Evolutionary conservation across 2,329 filamentous ascomycete genomes (phyloP), one percentile per base, ranked within the genome.

Genomic region (Beauveria sp.): DNA sequence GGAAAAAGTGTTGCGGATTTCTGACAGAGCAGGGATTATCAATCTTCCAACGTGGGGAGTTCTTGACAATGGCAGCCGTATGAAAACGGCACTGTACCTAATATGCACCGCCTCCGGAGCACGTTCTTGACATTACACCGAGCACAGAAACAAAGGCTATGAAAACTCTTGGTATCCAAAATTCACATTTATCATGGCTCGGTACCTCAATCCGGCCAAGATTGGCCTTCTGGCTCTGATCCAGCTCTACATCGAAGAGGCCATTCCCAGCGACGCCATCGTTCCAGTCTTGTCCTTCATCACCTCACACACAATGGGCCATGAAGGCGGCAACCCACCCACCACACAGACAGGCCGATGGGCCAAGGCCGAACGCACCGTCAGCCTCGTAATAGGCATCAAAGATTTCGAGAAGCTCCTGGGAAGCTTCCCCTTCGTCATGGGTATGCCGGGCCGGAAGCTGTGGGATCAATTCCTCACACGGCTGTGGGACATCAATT

Each of bases 161-260:
- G 12, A 7, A 26, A 6, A 28, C 18, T 5, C 8, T 24, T 26
- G 22, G 9, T 37, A 18, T 9, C 10, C n/a, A 18, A 43, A 22
- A 8, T 20, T 14, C 20, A 46, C 18, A 20, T n/a, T 41, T 12
- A n/a, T 16, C 57, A 96, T 93, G 88, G 83, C 88, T 68, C 88
- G 89, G 61, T 96, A 89, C 73, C 81, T 97, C 51, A 96, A 90
- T n/a, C 90, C 93, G 14, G 87, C 91, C 66, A 96, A 94, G 71
- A 84, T 97, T 66, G 88, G 89, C 69, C 81, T 97, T 26, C 82
- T 97, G 60, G 84, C 86, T 59, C 83, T 99, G 58, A 83, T 94
- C 57, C 85, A 91, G 67, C 80, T 97, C 59, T 97, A 99, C 74
- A 84, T 85, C 43, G 86, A 89, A 65, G 86, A 85, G 24, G 78